These are phyloP conservation scores for Primulina eburnea DNA, from an alignment of 257 asterid species.

Conservation along the genomic window DNA sequence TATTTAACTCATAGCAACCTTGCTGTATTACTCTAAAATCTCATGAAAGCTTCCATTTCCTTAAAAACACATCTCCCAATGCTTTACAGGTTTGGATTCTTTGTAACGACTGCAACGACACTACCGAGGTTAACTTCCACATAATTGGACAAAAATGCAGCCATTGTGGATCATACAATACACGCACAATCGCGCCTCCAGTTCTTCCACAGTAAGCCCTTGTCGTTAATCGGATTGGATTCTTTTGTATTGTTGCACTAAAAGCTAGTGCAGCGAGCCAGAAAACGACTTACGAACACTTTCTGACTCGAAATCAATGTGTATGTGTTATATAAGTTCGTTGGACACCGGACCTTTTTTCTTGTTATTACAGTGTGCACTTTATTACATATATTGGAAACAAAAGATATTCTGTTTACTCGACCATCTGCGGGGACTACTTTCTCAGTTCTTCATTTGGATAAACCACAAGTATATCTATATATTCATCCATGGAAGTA, in stretches of 20 bases:
- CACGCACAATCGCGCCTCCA: conserved; percentile 79
- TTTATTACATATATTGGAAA: no score
- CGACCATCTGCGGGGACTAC: no score
- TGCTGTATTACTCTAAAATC: neutral
- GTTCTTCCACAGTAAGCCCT: conserved; percentile 63
- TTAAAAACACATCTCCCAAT: neutral
- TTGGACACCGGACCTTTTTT: neutral
- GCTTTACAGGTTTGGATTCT: conserved; percentile 79
- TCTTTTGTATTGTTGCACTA: neutral
- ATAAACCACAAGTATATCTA: no score
- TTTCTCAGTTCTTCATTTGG: no score
- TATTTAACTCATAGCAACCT: conserved; percentile 28
- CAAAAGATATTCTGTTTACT: neutral
- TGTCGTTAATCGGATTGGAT: neutral
- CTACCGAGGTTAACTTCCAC: conserved; percentile 88
- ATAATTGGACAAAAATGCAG: conserved; percentile 88
- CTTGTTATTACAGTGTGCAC: neutral
- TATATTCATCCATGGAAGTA: no score
- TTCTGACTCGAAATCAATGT: neutral
- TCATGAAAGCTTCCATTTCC: neutral
- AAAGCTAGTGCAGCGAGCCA: neutral
- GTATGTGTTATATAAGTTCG: neutral
- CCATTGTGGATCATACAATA: conserved; percentile 85
- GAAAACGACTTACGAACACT: no score
- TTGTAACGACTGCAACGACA: conserved; percentile 90